Percentiles rank a stretch among this genome's conserved stretches.
These are phyloP conservation scores for Diospyros lotus DNA, from an alignment of 148 eudicot genomes.

Conservation along the genomic window DNA sequence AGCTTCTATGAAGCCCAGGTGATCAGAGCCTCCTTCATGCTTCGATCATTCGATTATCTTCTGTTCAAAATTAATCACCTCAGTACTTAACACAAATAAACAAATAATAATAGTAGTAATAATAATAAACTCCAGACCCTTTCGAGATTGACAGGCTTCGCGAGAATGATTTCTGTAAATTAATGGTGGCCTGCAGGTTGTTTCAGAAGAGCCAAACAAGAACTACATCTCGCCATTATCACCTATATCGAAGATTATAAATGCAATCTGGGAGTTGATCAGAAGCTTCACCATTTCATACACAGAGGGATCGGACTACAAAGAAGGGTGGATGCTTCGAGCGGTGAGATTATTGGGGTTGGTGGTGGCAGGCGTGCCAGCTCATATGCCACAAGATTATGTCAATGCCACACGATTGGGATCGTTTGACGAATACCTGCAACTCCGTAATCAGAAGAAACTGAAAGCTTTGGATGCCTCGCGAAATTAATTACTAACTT, in stretches of 20 bases:
- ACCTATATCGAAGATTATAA: conserved; percentile 17
- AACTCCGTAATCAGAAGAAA: neutral
- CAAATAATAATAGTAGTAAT: no score
- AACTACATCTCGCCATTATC: conserved; percentile 13
- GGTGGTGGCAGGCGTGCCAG: conserved; percentile 30
- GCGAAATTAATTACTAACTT: no score
- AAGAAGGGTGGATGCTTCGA: conserved; percentile 31
- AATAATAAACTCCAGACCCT: no score
- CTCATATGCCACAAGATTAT: conserved; percentile 57
- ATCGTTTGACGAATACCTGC: conserved; percentile 3
- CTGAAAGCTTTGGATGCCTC: no score
- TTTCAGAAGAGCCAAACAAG: conserved; percentile 27
- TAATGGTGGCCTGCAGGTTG: conserved; percentile 17
- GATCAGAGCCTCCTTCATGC: neutral
- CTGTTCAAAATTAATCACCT: no score
- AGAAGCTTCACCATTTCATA: conserved; percentile 46
- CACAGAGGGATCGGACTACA: conserved; percentile 39
- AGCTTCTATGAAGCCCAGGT: conserved; percentile 67
- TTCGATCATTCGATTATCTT: neutral
- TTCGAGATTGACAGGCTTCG: no score
- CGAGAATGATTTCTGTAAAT: no score
- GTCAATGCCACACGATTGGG: conserved; percentile 50
- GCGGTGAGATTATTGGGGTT: conserved; percentile 31
- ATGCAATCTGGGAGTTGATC: conserved; percentile 55
- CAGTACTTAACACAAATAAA: no score